phyloP scores from a whole-genome alignment of 108 stramenopile genomes.

The Skeletonema tropicum region DNA sequence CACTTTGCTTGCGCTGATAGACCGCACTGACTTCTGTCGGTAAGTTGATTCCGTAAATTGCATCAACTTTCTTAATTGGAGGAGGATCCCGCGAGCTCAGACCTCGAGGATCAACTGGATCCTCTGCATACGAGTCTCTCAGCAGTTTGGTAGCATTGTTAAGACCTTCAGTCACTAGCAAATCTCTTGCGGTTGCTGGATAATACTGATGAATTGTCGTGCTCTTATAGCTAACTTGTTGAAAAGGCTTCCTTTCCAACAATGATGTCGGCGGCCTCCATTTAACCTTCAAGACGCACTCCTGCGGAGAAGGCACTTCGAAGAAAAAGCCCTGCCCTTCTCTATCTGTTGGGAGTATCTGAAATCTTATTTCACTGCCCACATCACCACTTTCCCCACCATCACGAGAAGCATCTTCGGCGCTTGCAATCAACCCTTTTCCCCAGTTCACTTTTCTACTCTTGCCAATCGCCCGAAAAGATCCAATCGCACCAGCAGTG shows the following conservation, averaged over 20 bases:
- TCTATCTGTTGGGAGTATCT: background rate
- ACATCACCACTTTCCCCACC: conserved; percentile 10
- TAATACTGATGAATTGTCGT: background rate
- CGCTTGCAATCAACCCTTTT: background rate
- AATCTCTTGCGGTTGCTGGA: background rate
- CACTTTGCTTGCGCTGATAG: conserved; percentile 47
- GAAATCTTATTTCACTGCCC: background rate
- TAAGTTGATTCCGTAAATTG: conserved; percentile 68
- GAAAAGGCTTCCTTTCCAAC: background rate
- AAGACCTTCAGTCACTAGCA: conserved; percentile 15
- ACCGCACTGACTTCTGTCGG: conserved; percentile 60
- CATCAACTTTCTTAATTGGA: conserved; percentile 59
- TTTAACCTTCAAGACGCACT: background rate
- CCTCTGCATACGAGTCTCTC: conserved; percentile 15
- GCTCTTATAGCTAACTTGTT: background rate
- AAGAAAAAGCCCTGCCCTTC: conserved; percentile 1
- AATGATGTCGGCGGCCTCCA: background rate
- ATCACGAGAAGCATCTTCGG: background rate
- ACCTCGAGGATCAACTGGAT: conserved; percentile 28
- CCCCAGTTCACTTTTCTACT: conserved; percentile 17
- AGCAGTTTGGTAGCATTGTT: background rate
- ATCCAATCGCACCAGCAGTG: conserved; percentile 19
- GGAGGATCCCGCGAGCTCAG: conserved; percentile 46
- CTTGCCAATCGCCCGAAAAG: conserved; percentile 13
- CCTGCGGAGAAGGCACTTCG: background rate